Evolutionary conservation across 2,329 filamentous ascomycete genomes (phyloP).

Genomic region (Dothistroma pini): DNA sequence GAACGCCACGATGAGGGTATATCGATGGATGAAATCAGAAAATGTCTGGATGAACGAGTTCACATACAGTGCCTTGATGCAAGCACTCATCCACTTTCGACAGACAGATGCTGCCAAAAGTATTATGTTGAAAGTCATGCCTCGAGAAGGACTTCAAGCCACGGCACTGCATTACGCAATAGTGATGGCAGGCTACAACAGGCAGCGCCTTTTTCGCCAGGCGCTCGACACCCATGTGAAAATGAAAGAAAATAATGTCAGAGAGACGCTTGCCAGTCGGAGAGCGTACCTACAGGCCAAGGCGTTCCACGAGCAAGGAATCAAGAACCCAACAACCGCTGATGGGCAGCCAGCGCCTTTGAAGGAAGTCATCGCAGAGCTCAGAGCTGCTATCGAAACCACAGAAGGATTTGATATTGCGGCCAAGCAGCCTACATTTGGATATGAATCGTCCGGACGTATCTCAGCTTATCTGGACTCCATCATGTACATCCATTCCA

Average conservation of each 20-base stretch:
- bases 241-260: slow-evolving; percentile 42
- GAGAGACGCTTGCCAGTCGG: slow-evolving; percentile 43
- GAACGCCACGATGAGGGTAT: slow-evolving; percentile 50
- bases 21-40: slow-evolving; percentile 53
- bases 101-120: slow-evolving; percentile 55
- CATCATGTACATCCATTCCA: slow-evolving; percentile 55
- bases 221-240: slow-evolving; percentile 48
- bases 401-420: slow-evolving; percentile 2
- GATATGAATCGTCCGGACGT: slow-evolving; percentile 12
- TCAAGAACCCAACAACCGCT: slow-evolving; percentile 40
- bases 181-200: slow-evolving; percentile 50
- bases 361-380: slow-evolving; percentile 20
- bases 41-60: slow-evolving; percentile 52
- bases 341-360: slow-evolving; percentile 36
- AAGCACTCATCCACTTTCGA: slow-evolving; percentile 50
- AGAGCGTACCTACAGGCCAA: slow-evolving; percentile 40
- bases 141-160: slow-evolving; percentile 41
- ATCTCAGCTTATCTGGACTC: slow-evolving; percentile 47
- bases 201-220: slow-evolving; percentile 41
- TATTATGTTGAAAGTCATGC: slow-evolving; percentile 52
- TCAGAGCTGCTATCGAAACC: neutral
- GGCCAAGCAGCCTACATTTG: slow-evolving; percentile 7
- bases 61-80: slow-evolving; percentile 62
- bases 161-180: slow-evolving; percentile 53
- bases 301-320: slow-evolving; percentile 33